These are phyloP conservation scores for Fusarium sp. DNA, from an alignment of 2,329 filamentous ascomycete genomes.

Conservation along the genomic window DNA sequence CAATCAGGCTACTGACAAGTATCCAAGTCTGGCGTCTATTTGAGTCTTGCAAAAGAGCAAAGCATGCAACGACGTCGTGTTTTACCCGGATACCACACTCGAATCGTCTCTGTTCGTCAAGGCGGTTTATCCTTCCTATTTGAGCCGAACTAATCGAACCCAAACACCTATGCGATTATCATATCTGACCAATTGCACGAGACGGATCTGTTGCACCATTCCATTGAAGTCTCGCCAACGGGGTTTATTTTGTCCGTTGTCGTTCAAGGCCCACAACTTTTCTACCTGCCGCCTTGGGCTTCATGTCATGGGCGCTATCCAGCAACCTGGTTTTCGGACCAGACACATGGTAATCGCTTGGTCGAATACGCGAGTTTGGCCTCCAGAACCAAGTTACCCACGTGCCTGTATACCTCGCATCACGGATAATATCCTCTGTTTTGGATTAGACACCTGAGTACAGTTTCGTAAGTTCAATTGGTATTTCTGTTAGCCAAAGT, in stretches of 20 bases:
- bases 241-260: not conserved
- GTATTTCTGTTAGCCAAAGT: not conserved
- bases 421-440: not conserved
- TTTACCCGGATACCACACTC: slow-evolving; percentile 3
- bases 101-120: slow-evolving; percentile 6
- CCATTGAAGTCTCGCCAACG: not conserved
- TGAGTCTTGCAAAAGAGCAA: slow-evolving; percentile 5
- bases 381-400: slow-evolving; percentile 12
- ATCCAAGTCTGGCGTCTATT: slow-evolving; percentile 10
- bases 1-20: slow-evolving; percentile 5
- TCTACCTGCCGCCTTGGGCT: slow-evolving; percentile 14
- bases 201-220: slow-evolving; percentile 23
- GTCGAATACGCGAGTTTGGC: slow-evolving; percentile 16
- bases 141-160: slow-evolving; percentile 17
- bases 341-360: slow-evolving; percentile 10
- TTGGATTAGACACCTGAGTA: not conserved
- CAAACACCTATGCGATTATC: slow-evolving; percentile 1
- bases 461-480: not conserved
- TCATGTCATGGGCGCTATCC: slow-evolving; percentile 25
- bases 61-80: not conserved
- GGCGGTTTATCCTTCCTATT: slow-evolving; percentile 30
- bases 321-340: slow-evolving; percentile 40
- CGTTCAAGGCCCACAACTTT: slow-evolving; percentile 18
- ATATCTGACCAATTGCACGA: slow-evolving; percentile 22
- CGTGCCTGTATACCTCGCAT: slow-evolving; percentile 7